Evolutionary conservation across 2,329 filamentous ascomycete species (phyloP).

Genomic region (Penicillium capsulatum): DNA sequence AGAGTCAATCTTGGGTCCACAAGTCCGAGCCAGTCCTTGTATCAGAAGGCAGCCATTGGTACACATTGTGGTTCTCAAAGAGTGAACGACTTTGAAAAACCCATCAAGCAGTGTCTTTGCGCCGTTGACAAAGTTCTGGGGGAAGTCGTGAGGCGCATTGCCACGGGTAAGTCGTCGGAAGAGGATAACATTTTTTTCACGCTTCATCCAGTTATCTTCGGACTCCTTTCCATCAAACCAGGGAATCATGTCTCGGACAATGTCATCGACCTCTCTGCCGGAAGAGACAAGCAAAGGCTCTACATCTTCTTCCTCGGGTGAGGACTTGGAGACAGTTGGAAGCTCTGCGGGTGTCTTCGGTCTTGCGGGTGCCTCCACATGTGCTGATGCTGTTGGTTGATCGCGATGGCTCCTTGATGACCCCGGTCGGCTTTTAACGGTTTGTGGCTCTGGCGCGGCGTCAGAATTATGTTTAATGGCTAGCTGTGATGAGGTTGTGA

Average conservation of each 20-base stretch:
- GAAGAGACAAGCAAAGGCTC: constrained; percentile 83
- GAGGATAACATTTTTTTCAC: constrained; percentile 75
- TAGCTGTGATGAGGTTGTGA: neutral
- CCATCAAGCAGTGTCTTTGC: constrained; percentile 77
- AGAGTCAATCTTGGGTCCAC: constrained; percentile 74
- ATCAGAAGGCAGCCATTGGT: constrained; percentile 79
- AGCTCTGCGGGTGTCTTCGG: constrained; percentile 18
- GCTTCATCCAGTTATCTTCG: constrained; percentile 83
- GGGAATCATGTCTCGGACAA: constrained; percentile 73
- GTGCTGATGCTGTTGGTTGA: constrained; percentile 13
- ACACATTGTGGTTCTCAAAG: constrained; percentile 82
- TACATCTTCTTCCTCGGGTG: constrained; percentile 60
- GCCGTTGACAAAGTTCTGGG: constrained; percentile 63
- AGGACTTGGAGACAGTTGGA: constrained; percentile 6
- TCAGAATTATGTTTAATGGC: constrained; percentile 1
- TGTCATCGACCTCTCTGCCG: constrained; percentile 80
- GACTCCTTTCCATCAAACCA: constrained; percentile 84
- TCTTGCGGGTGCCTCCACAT: constrained; percentile 33
- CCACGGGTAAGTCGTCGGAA: constrained; percentile 75
- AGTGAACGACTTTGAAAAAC: constrained; percentile 78
- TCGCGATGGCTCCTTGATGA: constrained; percentile 21
- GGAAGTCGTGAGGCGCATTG: constrained; percentile 75
- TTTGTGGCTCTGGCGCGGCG: constrained; percentile 16
- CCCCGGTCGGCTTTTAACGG: constrained; percentile 16
- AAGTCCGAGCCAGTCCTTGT: constrained; percentile 74